Percentiles rank a stretch among this genome's conserved stretches.
Evolutionary conservation across 2,329 filamentous ascomycete species (phyloP).

Genomic region (Penicillium sp.): DNA sequence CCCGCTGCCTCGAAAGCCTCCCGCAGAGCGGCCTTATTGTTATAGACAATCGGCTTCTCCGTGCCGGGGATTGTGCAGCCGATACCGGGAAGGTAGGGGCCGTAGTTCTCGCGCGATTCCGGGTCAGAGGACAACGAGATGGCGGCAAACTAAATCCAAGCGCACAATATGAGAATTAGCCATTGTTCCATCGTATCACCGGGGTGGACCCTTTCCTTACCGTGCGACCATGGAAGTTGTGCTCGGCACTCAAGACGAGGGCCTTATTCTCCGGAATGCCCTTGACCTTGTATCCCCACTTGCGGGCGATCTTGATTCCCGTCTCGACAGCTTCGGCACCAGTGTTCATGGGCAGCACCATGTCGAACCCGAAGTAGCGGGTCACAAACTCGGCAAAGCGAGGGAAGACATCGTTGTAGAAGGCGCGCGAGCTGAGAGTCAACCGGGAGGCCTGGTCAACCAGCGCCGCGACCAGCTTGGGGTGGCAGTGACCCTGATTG

Average conservation of each 20-base stretch:
- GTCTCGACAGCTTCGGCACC: conserved; percentile 95
- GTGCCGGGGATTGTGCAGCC: conserved; percentile 72
- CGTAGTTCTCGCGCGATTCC: conserved; percentile 94
- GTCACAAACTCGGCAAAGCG: conserved; percentile 91
- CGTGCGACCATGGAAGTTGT: conserved; percentile 96
- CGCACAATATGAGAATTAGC: neutral
- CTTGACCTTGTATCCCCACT: conserved; percentile 98
- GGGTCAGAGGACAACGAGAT: conserved; percentile 94
- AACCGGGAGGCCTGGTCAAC: conserved; percentile 82
- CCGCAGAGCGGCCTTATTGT: conserved; percentile 74
- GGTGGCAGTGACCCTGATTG: conserved; percentile 97
- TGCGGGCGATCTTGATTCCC: conserved; percentile 88
- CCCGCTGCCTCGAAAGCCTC: conserved; percentile 74
- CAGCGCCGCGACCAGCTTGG: conserved; percentile 85
- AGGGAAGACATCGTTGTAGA: conserved; percentile 98
- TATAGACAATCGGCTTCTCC: conserved; percentile 73
- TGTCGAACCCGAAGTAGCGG: conserved; percentile 85
- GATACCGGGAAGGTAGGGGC: conserved; percentile 86
- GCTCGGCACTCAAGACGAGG: conserved; percentile 71
- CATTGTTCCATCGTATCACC: neutral
- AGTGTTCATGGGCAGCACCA: conserved; percentile 98
- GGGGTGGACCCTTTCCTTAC: conserved; percentile 42
- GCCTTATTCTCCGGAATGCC: conserved; percentile 79
- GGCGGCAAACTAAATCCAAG: conserved; percentile 66
- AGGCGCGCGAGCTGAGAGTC: conserved; percentile 88